These are phyloP conservation scores for Chiua virens DNA, from an alignment of 768 basidiomycete species.

Conservation along the genomic window DNA sequence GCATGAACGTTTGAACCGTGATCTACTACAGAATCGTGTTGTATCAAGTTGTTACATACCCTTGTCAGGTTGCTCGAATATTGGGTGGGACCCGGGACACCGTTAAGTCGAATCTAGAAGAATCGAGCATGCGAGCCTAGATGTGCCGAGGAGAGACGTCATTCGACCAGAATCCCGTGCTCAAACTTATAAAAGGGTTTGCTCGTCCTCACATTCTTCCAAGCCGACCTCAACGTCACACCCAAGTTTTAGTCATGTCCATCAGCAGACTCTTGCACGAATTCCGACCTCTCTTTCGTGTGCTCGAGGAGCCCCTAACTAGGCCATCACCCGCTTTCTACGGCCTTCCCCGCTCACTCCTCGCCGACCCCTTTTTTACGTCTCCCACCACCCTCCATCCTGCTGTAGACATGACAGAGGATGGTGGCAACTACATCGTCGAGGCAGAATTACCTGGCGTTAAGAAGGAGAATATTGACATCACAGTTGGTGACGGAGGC, in stretches of 20 bases:
- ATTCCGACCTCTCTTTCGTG: conserved; percentile 71
- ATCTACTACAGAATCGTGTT: background rate
- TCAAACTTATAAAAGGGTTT: conserved; percentile 9
- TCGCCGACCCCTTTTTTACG: conserved; percentile 53
- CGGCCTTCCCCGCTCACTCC: conserved; percentile 35
- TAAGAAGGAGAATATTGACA: conserved; percentile 71
- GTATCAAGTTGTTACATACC: too few relatives aligned
- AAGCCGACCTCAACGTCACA: too few relatives aligned
- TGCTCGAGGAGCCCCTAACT: conserved; percentile 70
- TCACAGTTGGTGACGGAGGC: conserved; percentile 69
- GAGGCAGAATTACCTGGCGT: conserved; percentile 81
- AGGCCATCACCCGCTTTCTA: conserved; percentile 31
- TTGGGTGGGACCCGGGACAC: conserved; percentile 16
- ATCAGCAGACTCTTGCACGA: conserved; percentile 67
- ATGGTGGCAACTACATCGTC: conserved; percentile 61
- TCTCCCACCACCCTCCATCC: conserved; percentile 41
- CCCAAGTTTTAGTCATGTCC: conserved; percentile 56
- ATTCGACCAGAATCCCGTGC: background rate
- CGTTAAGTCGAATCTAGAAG: conserved; percentile 12
- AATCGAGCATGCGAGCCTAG: conserved; percentile 1
- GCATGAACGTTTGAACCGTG: too few relatives aligned
- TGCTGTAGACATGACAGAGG: conserved; percentile 67
- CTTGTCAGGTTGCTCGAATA: background rate
- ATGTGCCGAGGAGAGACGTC: conserved; percentile 15
- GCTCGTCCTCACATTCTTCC: background rate